A percentile compares a stretch with the other conserved stretches of the same genome.
Evolutionary conservation across 2,329 filamentous ascomycete genomes (phyloP).

Genomic region (Talaromyces albobiverticillius): DNA sequence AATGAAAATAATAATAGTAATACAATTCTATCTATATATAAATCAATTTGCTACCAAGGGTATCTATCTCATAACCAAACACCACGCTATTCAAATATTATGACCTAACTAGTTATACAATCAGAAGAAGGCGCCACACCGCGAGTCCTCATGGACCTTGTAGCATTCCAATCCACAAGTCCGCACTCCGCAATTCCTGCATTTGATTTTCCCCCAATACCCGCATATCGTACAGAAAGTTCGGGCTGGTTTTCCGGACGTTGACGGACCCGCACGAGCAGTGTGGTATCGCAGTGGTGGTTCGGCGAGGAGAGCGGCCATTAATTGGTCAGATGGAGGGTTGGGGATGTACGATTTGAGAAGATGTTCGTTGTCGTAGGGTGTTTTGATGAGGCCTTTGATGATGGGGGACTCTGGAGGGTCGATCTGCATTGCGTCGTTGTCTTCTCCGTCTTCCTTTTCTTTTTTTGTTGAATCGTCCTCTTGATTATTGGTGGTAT

Average conservation of each 20-base stretch:
- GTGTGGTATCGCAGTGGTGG: constrained; percentile 48
- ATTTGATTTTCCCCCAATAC: constrained; percentile 50
- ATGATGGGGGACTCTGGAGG: background rate
- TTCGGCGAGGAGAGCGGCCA: constrained; percentile 44
- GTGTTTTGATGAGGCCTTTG: constrained; percentile 29
- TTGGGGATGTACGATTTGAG: constrained; percentile 41
- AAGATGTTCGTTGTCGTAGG: constrained; percentile 41
- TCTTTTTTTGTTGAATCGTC: background rate
- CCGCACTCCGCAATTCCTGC: constrained; percentile 45
- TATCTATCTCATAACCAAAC: background rate
- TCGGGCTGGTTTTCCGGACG: constrained; percentile 32
- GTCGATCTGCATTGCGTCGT: constrained; percentile 9
- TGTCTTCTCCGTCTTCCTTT: background rate
- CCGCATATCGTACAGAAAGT: constrained; percentile 50
- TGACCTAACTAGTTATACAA: background rate
- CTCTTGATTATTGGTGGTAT: constrained; percentile 16
- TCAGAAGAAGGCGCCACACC: constrained; percentile 42
- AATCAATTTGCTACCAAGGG: background rate
- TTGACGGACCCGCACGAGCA: constrained; percentile 37
- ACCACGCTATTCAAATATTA: no score
- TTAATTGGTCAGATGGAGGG: constrained; percentile 44
- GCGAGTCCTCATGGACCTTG: constrained; percentile 46
- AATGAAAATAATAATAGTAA: background rate
- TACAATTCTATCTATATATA: background rate
- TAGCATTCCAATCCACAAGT: constrained; percentile 50